Evolutionary conservation across 176 grass and related monocot genomes (phyloP), one percentile per base, ranked within the genome.

Genomic region (Aegilops bicornis): DNA sequence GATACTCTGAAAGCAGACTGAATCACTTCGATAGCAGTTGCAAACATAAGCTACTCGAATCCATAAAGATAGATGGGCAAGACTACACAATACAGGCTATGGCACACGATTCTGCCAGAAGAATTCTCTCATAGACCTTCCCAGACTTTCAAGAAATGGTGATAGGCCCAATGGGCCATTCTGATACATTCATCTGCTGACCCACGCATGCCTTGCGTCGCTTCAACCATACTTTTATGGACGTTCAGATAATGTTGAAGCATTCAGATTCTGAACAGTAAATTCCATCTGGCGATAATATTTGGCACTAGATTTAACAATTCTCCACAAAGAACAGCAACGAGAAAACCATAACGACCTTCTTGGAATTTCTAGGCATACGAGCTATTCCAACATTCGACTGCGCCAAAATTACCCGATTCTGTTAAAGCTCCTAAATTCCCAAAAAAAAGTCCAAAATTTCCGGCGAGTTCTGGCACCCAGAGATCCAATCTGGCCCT

Each of bases 401-500:
- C 29, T n/a, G 1, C 54, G n/a, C 33, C 36, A 31, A 75, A 75
- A 47, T 32, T 16, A 75, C 69, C 3, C 4, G 24, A 45, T 19
- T 33, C 17, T 22, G 36, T 36, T 12, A 52, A 4, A 76, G 65
- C 16, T 31, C 10, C 15, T 8, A 3, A 82, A 82, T 71, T 22
- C 23, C 15, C 35, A 36, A 8, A 10, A 16, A 22, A 10, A 30
- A 13, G 0, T 19, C 14, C n/a, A 3, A 11, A 24, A 52, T 30
- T 64, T 8, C 13, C 73, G n/a, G 17, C 32, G 36, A 4, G 48
- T n/a, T 32, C 81, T 36, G 17, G 87, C 56, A 23, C 9, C 13
- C 24, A 65, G 54, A 73, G 79, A 83, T 83, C 84, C 74, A 83
- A 76, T 52, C 63, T 29, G 39, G 31, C 71, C 62, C 69, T 24